Evolutionary conservation across 208 protist genomes (phyloP).

Genomic region (Leptomonas pyrrhocoris): DNA sequence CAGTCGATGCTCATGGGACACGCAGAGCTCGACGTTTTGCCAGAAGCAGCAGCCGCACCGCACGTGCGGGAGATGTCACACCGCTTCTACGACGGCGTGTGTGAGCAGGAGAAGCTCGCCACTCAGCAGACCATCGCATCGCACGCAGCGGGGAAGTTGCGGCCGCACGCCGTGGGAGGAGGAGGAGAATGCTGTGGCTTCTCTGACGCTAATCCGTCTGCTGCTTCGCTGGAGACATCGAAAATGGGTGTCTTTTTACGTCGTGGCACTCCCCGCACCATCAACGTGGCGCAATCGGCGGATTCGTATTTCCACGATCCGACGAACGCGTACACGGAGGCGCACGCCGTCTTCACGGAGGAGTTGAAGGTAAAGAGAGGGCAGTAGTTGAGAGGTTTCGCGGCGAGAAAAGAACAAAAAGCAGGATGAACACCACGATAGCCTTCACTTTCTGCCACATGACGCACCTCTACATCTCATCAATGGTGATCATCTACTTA

Average conservation of each 20-base stretch:
- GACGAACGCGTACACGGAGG: constrained; percentile 79
- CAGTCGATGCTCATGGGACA: constrained; percentile 78
- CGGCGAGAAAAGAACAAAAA: background rate
- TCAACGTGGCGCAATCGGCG: constrained; percentile 59
- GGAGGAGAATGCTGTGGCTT: background rate
- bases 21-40: constrained; percentile 76
- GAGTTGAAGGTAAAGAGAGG: constrained; percentile 63
- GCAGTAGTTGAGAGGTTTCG: constrained; percentile 1
- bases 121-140: background rate
- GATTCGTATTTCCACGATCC: constrained; percentile 87
- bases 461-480: too few relatives aligned
- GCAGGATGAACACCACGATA: too few relatives aligned
- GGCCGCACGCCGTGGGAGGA: background rate
- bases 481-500: too few relatives aligned
- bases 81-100: constrained; percentile 61
- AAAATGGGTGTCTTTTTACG: constrained; percentile 55
- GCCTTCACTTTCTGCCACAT: background rate
- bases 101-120: constrained; percentile 12
- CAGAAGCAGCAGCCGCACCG: constrained; percentile 57
- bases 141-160: background rate
- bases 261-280: constrained; percentile 39
- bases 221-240: background rate
- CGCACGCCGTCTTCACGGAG: constrained; percentile 86
- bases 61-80: constrained; percentile 66
- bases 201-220: background rate